Base-by-base conservation (phyloP, 2,329 filamentous ascomycete genomes). In the Aciculosporium take region DNA sequence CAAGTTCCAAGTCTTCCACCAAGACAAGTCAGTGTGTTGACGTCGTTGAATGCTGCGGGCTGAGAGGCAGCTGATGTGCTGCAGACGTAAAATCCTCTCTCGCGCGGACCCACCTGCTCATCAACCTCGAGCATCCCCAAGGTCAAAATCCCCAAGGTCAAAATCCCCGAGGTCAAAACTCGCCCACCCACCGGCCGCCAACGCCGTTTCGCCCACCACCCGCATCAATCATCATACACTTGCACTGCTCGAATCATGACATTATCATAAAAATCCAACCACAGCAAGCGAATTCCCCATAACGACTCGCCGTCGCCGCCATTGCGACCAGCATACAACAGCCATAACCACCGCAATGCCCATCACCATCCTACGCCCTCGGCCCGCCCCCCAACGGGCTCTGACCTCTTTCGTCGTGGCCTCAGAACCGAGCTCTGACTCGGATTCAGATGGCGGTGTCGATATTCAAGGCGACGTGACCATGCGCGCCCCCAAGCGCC, bases 351-450 rank as follows among this genome's bases (percentile, higher is more conserved):
- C 15, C 39, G 31, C 32, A 20, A 69, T 69, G 67, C 64, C 67
- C 51, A 68, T 69, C 57, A 68, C 65, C 50, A 69, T 69, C 46
- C 59, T 64, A 42, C 61, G 58, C 39, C 67, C 66, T 24, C 56
- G 58, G 47, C 56, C 61, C 37, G 54, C 51, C 24, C 47, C 56
- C 23, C 52, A 50, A 41, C 45, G 39, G 34, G 52, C 49, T 17
- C 49, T 32, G 31, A 36, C 51, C 39, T 35, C 47, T 38, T 44
- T 49, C 40, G 45, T 45, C 49, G 32, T 46, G 43, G 25, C 44
- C 49, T 42, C 44, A 9, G 54, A 54, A 40, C 59, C 60, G 2
- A 64, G 64, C 42, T 65, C 63, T 3, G 63, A 65, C 39, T 61
- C 63, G 0, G 67, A 68, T 43, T 65, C 63, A 9, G 62, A 62